Percentiles rank a stretch among this genome's conserved stretches.
Evolutionary conservation across 1,284 basidiomycete species (phyloP).

Genomic region (Ustilago nuda): DNA sequence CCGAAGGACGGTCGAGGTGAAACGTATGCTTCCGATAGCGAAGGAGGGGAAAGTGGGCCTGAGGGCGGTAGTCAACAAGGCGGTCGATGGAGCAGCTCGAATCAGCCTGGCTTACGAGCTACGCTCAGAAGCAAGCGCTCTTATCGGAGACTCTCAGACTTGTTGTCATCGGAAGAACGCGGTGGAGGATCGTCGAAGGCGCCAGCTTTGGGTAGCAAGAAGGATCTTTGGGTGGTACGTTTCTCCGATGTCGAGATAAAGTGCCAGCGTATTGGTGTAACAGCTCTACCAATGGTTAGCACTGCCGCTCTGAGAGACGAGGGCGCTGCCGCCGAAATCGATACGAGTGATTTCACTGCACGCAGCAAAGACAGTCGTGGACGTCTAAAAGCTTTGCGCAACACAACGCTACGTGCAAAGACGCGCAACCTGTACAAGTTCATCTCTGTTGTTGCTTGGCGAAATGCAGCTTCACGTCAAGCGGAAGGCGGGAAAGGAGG

Average conservation of each 20-base stretch:
- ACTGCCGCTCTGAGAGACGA: constrained; percentile 67
- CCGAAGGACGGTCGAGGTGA: constrained; percentile 32
- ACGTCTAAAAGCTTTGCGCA: constrained; percentile 57
- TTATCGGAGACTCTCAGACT: constrained; percentile 59
- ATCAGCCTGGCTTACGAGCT: constrained; percentile 41
- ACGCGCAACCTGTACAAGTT: constrained; percentile 65
- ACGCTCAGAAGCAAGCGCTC: constrained; percentile 60
- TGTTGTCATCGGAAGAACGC: constrained; percentile 37
- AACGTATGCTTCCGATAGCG: constrained; percentile 34
- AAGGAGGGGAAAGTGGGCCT: constrained; percentile 29
- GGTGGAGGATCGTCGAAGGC: constrained; percentile 44
- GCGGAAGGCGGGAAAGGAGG: constrained; percentile 8
- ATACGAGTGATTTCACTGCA: constrained; percentile 44
- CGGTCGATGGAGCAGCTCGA: constrained; percentile 20
- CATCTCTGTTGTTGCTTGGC: constrained; percentile 53
- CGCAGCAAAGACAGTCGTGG: constrained; percentile 61
- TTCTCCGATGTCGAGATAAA: constrained; percentile 95
- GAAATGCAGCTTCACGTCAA: constrained; percentile 23
- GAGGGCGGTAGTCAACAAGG: constrained; percentile 20
- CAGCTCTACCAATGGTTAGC: constrained; percentile 83
- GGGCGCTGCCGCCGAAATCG: constrained; percentile 5
- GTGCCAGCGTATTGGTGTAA: constrained; percentile 89
- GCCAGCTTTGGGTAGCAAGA: constrained; percentile 70
- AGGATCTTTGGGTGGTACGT: constrained; percentile 90
- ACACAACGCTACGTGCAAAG: constrained; percentile 58